Evolutionary conservation across 1,139 yeast species (phyloP).

Genomic region (Candida tetrigidarum): DNA sequence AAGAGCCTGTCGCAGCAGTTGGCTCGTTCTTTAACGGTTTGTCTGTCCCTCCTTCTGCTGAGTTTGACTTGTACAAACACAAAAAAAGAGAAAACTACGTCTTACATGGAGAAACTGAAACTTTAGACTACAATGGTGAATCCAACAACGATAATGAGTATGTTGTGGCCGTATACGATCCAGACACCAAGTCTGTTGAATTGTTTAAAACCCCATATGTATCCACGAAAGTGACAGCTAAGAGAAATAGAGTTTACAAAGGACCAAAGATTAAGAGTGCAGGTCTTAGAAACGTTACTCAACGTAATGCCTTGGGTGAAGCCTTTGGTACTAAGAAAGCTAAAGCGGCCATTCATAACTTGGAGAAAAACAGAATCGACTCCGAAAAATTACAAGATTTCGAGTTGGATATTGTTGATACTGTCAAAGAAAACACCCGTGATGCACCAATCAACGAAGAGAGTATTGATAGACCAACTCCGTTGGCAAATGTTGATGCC

Average conservation of each 20-base stretch:
- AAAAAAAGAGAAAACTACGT: constrained; percentile 50
- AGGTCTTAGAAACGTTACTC: constrained; percentile 56
- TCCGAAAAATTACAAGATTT: constrained; percentile 75
- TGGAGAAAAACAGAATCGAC: constrained; percentile 85
- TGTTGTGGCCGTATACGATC: constrained; percentile 73
- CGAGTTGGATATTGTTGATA: constrained; percentile 82
- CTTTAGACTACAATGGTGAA: constrained; percentile 73
- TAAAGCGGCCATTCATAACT: constrained; percentile 82
- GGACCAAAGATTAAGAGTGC: constrained; percentile 68
- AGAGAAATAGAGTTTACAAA: constrained; percentile 49
- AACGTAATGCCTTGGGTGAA: constrained; percentile 87
- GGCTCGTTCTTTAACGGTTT: constrained; percentile 79
- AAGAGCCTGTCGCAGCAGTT: constrained; percentile 43
- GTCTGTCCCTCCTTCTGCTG: constrained; percentile 58
- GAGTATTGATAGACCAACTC: constrained; percentile 79
- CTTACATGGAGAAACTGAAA: constrained; percentile 78
- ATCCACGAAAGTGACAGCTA: constrained; percentile 57
- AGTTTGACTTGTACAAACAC: constrained; percentile 66
- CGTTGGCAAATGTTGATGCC: constrained; percentile 75
- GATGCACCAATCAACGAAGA: constrained; percentile 70
- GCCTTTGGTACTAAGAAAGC: constrained; percentile 98
- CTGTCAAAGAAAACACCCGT: constrained; percentile 71
- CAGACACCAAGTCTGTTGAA: constrained; percentile 59
- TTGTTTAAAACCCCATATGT: constrained; percentile 64
- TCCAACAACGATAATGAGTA: constrained; percentile 53